Base-by-base conservation (phyloP, 306 rosid species). In the Inga oerstediana region DNA sequence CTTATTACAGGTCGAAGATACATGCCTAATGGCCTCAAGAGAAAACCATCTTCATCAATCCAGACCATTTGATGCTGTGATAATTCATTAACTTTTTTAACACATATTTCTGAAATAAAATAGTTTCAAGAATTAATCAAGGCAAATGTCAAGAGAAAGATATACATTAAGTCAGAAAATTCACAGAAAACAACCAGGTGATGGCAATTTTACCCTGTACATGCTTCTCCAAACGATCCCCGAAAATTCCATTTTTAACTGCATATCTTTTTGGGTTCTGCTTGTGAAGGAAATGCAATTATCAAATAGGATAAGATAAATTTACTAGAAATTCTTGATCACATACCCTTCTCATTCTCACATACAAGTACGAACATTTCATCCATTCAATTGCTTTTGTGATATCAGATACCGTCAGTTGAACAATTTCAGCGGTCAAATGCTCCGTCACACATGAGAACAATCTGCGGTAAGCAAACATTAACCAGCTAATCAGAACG, bases 11-110 rank as follows among this genome's bases (percentile, higher is more conserved):
- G 27, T 72, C 37, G 62, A 77, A 76, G 68, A 75, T 48, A 66
- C 30, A 68, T 91, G 93, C 99, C 99, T 92, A 92, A 87, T 71
- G 98, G 96, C 86, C 92, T 92, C 88, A 95, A 89, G 82, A 95
- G 94, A 84, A 93, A 95, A 84, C 99, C 96, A 86, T 95, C 99
- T 87, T 92, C 98, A 79, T 95, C 99, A 71, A 93, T 87, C 99
- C 96, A 91, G 86, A 93, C 89, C 96, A 95, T 75, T 84, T 92
- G 93, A 87, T 88, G 88, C 72, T 27, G 90, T 10, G 99, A 90
- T 79, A 95, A 90, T 83, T 95, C 99, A 5, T 92, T 92, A 52
- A 93, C 93, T 87, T 93, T 92, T 90, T 90, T 87, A 75, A 95
- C 84, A 77, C 98, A 93, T 77, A 93, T 85, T 68, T 92, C 99